Base-by-base conservation (phyloP, 1,139 yeast species). In the Citeromyces hawaiiensis region DNA sequence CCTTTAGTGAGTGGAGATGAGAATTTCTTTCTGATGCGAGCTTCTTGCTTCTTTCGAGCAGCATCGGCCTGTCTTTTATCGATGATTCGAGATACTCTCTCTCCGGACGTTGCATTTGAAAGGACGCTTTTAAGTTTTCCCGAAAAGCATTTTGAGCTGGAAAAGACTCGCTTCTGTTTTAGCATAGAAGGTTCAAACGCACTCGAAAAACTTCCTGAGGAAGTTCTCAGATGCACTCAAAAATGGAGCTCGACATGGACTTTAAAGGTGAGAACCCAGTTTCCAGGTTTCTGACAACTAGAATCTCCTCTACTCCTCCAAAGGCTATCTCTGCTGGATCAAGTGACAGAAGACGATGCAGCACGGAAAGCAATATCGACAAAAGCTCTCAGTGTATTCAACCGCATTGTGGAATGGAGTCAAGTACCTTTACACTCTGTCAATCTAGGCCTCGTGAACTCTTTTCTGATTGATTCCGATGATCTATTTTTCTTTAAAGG, bases 1-100 rank as follows among this genome's bases (percentile, higher is more conserved):
- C 45, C 46, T 27, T 50, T 46, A 10, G 44, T 42, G 4, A 57
- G 48, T 2, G 52, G 55, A 17, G 38, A 43, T 13, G 29, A 30
- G 38, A 52, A 49, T 39, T 52, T 52, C 14, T 39, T 38, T 17
- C 43, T 40, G 5, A 47, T 23, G 4, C 38, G 15, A 38, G 38
- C 34, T 41, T 43, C 41, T 45, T 14, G 36, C 36, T 25, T 41
- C 40, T 42, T 5, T 11, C 27, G 40, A 45, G 37, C 39, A 9
- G 27, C 27, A 23, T 23, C 27, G 11, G 11, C 27, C 8, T 23
- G 27, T 23, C 27, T 23, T 23, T 23, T 23, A 9, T 23, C 27
- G 11, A 23, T 3, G 9, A 23, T 23, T 23, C 27, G 27, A 5
- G 27, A 9, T 23, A 23, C 11, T 11, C 11, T 23, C 11, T 23